Evolutionary conservation across 1,284 basidiomycete genomes (phyloP).

Genomic region (Ganoderma meredithae): DNA sequence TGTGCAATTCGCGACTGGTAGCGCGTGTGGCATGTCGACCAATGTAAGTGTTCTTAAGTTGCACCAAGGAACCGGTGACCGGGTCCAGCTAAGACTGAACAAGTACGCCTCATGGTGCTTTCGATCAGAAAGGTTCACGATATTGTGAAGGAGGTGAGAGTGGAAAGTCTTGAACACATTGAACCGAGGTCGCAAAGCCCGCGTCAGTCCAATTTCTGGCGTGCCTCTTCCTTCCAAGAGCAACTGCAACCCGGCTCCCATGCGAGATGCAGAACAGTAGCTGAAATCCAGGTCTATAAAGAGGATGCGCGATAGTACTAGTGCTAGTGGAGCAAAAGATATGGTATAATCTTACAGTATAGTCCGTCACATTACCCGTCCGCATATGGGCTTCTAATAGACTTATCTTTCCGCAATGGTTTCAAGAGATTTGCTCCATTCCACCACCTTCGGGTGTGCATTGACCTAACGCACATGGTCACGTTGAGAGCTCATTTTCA

Average conservation of each 20-base stretch:
- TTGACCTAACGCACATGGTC: constrained; percentile 40
- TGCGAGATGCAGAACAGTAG: not conserved
- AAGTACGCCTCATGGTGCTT: too few relatives aligned
- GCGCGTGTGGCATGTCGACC: too few relatives aligned
- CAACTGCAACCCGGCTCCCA: too few relatives aligned
- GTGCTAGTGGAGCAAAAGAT: not conserved
- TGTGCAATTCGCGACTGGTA: too few relatives aligned
- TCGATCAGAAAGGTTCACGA: too few relatives aligned
- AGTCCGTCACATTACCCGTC: not conserved
- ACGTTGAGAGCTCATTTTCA: not conserved
- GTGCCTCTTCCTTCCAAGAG: not conserved
- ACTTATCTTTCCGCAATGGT: constrained; percentile 29
- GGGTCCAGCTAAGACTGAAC: too few relatives aligned
- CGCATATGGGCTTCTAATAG: not conserved
- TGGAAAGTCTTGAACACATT: not conserved
- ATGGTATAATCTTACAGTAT: not conserved
- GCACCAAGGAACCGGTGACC: too few relatives aligned
- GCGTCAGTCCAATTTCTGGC: not conserved
- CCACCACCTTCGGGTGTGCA: constrained; percentile 47
- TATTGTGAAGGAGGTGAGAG: not conserved
- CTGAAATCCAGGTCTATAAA: not conserved
- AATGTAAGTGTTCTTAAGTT: too few relatives aligned
- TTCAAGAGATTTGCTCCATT: constrained; percentile 47
- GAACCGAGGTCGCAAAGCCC: not conserved
- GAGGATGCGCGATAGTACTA: not conserved